A percentile compares a stretch with the other conserved stretches of the same genome.
Conservation (phyloP, 2,329 filamentous ascomycete genomes). For the Rutstroemia sp. region DNA sequence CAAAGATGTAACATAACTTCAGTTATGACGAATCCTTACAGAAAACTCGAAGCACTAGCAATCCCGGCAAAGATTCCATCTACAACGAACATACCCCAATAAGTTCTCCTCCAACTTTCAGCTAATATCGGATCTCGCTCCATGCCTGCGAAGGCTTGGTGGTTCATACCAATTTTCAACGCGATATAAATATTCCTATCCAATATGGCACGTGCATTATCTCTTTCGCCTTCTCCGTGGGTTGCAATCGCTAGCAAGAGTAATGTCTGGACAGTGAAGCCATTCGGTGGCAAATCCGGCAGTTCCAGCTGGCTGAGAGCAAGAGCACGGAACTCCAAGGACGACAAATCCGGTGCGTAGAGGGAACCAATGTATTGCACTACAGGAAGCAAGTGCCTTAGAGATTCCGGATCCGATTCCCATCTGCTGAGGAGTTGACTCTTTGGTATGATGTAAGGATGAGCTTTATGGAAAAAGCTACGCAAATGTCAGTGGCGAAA, state of each 20-base stretch:
- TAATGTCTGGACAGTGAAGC: slow-evolving; percentile 32
- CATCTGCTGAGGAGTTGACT: slow-evolving; percentile 28
- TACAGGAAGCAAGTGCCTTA: slow-evolving; percentile 26
- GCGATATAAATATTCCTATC: slow-evolving; percentile 50
- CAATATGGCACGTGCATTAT: slow-evolving; percentile 26
- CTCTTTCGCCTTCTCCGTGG: slow-evolving; percentile 30
- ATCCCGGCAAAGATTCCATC: slow-evolving; percentile 21
- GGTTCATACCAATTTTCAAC: slow-evolving; percentile 53
- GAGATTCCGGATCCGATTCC: slow-evolving; percentile 29
- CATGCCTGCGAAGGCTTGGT: slow-evolving; percentile 42
- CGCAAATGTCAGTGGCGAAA: slow-evolving; percentile 20
- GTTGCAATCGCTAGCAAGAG: slow-evolving; percentile 33
- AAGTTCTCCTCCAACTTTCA: slow-evolving; percentile 36
- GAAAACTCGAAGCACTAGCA: slow-evolving; percentile 19
- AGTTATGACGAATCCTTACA: slow-evolving; percentile 8
- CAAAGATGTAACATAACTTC: not conserved
- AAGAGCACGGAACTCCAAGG: slow-evolving; percentile 28
- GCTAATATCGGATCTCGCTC: slow-evolving; percentile 32
- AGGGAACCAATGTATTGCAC: slow-evolving; percentile 35
- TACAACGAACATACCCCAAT: slow-evolving; percentile 33
- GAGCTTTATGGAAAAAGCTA: slow-evolving; percentile 30
- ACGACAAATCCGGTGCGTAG: slow-evolving; percentile 27
- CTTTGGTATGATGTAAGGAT: slow-evolving; percentile 32
- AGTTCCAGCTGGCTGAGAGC: slow-evolving; percentile 22
- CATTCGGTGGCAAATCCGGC: slow-evolving; percentile 22